Evolutionary conservation across 2,329 filamentous ascomycete genomes (phyloP).

Genomic region (Dactylellina haptotyla): DNA sequence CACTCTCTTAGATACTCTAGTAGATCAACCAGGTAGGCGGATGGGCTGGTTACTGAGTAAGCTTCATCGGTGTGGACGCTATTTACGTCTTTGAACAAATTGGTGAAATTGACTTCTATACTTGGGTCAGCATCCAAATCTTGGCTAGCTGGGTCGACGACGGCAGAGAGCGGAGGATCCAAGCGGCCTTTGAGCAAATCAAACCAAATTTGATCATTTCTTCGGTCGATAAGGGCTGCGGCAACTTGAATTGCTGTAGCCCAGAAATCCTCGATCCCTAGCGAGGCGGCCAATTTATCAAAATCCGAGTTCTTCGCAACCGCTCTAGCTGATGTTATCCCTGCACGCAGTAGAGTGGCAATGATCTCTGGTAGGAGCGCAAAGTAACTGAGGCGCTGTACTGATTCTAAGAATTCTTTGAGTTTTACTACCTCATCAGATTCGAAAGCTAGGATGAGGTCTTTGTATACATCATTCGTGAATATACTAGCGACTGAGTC

Average conservation of each 20-base stretch:
- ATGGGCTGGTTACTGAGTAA: constrained; percentile 52
- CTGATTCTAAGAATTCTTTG: neutral
- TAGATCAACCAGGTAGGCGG: constrained; percentile 57
- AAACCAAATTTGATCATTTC: constrained; percentile 7
- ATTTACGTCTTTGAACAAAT: neutral
- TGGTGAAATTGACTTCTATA: neutral
- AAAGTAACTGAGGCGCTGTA: constrained; percentile 12
- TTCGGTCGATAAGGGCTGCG: neutral
- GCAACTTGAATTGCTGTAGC: neutral
- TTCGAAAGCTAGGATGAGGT: neutral
- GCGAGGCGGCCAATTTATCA: neutral
- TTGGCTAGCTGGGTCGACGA: neutral
- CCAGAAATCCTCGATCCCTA: neutral
- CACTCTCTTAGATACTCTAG: constrained; percentile 55
- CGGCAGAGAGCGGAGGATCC: neutral
- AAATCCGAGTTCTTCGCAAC: neutral
- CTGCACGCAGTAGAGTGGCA: neutral
- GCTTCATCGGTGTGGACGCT: constrained; percentile 53
- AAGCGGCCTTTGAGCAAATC: neutral
- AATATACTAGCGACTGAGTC: neutral
- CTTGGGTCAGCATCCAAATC: neutral
- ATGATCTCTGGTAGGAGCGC: neutral
- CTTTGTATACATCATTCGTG: neutral
- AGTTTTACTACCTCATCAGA: neutral
- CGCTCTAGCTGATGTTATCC: neutral